Conservation (phyloP, 331 rosid species). For the Phaseolus coccineus region DNA sequence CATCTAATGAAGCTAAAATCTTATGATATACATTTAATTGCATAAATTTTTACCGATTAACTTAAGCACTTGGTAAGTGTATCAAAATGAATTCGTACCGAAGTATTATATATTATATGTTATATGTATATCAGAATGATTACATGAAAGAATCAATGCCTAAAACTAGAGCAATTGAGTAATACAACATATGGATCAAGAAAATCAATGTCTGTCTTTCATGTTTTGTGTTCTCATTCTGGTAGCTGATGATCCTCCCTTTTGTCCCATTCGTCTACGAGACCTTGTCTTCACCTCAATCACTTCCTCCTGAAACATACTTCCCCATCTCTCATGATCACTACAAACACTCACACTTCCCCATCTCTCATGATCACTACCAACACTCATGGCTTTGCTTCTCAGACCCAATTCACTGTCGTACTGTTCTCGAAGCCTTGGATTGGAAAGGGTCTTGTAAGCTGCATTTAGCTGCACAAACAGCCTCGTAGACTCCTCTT, state of each 20-base stretch:
- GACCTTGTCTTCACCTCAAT: slow-evolving; percentile 54
- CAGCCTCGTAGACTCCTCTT: slow-evolving; percentile 56
- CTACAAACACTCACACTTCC: slow-evolving; percentile 19
- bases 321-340: slow-evolving; percentile 39
- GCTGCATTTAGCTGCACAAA: slow-evolving; percentile 65
- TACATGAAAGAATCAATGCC: slow-evolving; percentile 29
- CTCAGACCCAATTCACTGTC: slow-evolving; percentile 55
- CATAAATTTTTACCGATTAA: too few relatives aligned
- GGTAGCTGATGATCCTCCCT: slow-evolving; percentile 40
- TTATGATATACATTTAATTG: too few relatives aligned
- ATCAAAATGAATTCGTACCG: background rate
- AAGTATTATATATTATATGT: too few relatives aligned
- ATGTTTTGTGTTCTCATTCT: slow-evolving; percentile 52
- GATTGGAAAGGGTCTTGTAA: slow-evolving; percentile 63
- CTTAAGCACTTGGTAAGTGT: too few relatives aligned
- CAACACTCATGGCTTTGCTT: background rate
- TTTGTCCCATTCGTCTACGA: slow-evolving; percentile 45
- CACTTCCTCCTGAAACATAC: slow-evolving; percentile 47
- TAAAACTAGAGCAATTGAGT: background rate
- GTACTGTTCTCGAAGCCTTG: slow-evolving; percentile 59
- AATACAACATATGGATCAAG: background rate
- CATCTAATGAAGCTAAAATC: too few relatives aligned
- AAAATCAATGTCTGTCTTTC: slow-evolving; percentile 29
- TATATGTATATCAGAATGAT: background rate
- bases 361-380: slow-evolving; percentile 14